Conservation (phyloP, 169 alveolate genomes). For the Amoebophrya sp. region DNA sequence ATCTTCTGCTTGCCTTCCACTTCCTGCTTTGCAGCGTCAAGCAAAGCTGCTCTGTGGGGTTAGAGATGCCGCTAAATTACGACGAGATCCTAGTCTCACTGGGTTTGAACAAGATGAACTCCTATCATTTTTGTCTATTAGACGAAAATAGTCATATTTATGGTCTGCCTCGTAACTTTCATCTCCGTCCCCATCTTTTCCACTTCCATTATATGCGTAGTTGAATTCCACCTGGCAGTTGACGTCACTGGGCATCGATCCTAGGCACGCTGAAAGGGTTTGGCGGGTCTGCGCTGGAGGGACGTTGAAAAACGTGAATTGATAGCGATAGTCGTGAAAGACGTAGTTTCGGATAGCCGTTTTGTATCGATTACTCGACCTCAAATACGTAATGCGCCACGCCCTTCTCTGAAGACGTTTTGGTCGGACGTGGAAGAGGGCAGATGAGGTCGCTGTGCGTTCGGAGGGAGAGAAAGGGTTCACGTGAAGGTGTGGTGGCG, state of each 20-base stretch:
- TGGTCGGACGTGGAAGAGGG: no score
- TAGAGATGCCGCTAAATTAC: no score
- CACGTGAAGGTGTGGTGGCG: no score
- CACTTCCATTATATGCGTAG: not conserved
- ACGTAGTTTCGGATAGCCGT: slow-evolving; percentile 39
- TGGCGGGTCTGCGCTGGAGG: not conserved
- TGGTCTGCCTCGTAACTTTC: no score
- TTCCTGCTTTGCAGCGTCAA: not conserved
- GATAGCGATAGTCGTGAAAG: slow-evolving; percentile 37
- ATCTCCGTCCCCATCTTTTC: no score
- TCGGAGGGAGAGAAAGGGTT: no score
- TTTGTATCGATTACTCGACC: slow-evolving; percentile 38
- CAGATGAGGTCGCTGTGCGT: no score
- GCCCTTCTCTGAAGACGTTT: slow-evolving; percentile 36
- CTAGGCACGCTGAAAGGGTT: slow-evolving; percentile 35
- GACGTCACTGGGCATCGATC: slow-evolving; percentile 34
- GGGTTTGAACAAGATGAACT: no score
- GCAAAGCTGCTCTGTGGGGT: not conserved
- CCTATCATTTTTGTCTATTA: no score
- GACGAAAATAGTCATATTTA: no score
- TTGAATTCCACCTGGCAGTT: not conserved
- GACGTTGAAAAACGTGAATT: slow-evolving; percentile 38
- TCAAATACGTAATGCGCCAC: slow-evolving; percentile 47
- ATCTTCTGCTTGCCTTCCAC: not conserved
- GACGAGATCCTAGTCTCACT: no score